These are phyloP conservation scores for Fusarium sp. DNA, from an alignment of 2,329 filamentous ascomycete species.

Conservation along the genomic window DNA sequence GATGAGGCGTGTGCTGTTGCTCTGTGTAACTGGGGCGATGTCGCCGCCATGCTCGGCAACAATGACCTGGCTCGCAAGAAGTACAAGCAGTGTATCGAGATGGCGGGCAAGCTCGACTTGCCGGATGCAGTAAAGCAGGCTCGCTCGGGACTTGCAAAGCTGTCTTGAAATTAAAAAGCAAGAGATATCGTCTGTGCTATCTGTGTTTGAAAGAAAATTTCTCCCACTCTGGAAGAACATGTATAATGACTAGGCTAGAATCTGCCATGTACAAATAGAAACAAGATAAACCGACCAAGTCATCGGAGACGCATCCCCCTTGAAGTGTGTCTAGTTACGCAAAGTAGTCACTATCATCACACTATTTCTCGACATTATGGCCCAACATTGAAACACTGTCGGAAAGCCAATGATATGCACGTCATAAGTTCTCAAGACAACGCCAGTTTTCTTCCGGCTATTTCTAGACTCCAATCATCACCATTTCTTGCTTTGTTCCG, in stretches of 20 bases:
- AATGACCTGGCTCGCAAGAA: constrained; percentile 72
- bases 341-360: neutral
- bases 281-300: neutral
- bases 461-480: constrained; percentile 16
- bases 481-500: constrained; percentile 18
- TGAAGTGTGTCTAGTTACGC: neutral
- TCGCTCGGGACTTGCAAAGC: constrained; percentile 60
- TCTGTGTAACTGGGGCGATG: constrained; percentile 87
- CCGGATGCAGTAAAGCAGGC: constrained; percentile 65
- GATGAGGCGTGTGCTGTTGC: constrained; percentile 86
- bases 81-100: constrained; percentile 75
- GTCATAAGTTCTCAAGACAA: constrained; percentile 14
- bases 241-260: constrained; percentile 7
- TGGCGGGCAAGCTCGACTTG: constrained; percentile 69
- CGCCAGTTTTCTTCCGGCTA: constrained; percentile 1
- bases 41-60: constrained; percentile 80
- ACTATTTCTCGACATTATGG: neutral
- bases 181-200: neutral
- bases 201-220: neutral
- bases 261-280: constrained; percentile 29
- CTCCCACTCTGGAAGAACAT: neutral
- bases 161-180: constrained; percentile 39
- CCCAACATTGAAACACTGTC: neutral
- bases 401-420: constrained; percentile 2
- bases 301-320: neutral